These are phyloP conservation scores for Cardamine chenopodiifolia DNA, from an alignment of 345 rosid genomes.

Conservation along the genomic window DNA sequence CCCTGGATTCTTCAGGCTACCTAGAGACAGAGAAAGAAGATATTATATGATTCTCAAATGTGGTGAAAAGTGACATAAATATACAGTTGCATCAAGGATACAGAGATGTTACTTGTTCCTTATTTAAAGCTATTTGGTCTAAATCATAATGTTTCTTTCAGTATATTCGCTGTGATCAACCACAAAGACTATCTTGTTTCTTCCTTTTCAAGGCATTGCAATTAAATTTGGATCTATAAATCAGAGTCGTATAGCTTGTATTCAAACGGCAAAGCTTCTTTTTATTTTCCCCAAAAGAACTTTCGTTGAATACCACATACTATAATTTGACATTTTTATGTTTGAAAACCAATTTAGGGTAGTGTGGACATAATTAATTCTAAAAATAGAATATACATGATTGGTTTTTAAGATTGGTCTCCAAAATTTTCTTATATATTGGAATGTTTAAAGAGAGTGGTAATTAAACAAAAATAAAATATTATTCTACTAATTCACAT, in stretches of 20 bases:
- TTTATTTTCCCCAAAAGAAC: neutral
- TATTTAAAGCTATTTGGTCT: too few relatives aligned
- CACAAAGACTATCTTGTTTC: neutral
- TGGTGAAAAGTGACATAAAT: too few relatives aligned
- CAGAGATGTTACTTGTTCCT: too few relatives aligned
- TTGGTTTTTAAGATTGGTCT: conserved; percentile 8
- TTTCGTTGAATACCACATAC: neutral
- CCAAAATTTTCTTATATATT: neutral
- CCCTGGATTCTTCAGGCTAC: too few relatives aligned
- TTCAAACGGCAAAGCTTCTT: neutral
- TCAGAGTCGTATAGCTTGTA: neutral
- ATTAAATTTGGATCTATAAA: neutral
- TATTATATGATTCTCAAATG: too few relatives aligned
- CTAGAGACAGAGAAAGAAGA: too few relatives aligned
- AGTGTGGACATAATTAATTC: too few relatives aligned
- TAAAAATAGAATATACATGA: neutral
- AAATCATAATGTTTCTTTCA: too few relatives aligned
- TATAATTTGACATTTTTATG: neutral
- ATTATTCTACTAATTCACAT: neutral
- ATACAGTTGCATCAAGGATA: too few relatives aligned
- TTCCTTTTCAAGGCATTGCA: neutral
- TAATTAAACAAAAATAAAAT: neutral
- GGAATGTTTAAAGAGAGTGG: neutral
- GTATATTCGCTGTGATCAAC: too few relatives aligned
- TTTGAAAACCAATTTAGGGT: neutral